Conservation (phyloP, 768 basidiomycete genomes). For the Suillus weaverae region DNA sequence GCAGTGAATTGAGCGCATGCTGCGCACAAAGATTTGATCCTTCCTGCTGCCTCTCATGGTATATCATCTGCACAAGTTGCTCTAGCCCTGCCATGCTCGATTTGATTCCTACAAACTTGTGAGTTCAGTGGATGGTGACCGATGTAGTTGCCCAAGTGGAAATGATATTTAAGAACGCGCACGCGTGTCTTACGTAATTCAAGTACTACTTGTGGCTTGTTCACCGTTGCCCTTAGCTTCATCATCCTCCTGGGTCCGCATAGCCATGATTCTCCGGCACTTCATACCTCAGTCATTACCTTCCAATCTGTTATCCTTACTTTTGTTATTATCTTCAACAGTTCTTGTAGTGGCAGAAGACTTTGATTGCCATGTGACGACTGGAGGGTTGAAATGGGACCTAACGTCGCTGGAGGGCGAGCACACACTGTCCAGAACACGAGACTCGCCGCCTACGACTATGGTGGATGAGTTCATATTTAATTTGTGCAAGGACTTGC, state of each 20-base stretch:
- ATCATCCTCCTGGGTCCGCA: constrained; percentile 1
- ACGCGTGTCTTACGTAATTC: constrained; percentile 34
- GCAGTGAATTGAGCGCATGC: constrained; percentile 78
- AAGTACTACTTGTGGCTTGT: neutral
- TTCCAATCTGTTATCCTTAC: constrained; percentile 12
- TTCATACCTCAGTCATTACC: constrained; percentile 7
- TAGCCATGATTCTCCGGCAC: constrained; percentile 23
- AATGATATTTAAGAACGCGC: constrained; percentile 20
- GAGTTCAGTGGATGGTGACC: constrained; percentile 2
- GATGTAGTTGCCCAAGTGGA: constrained; percentile 16
- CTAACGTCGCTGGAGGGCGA: constrained; percentile 54
- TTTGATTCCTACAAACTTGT: constrained; percentile 11
- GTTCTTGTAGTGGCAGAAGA: constrained; percentile 38
- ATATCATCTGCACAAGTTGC: constrained; percentile 54
- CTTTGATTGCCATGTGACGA: constrained; percentile 51
- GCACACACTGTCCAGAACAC: constrained; percentile 49
- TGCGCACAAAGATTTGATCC: constrained; percentile 88
- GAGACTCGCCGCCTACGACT: constrained; percentile 62
- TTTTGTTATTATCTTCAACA: constrained; percentile 21
- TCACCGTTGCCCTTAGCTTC: neutral
- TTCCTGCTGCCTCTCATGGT: constrained; percentile 75
- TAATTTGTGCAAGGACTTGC: constrained; percentile 65
- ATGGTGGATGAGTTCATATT: constrained; percentile 62
- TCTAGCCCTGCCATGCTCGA: constrained; percentile 59
- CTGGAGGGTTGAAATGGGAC: constrained; percentile 54